Evolutionary conservation across 1,139 yeast genomes (phyloP), one percentile per base, ranked within the genome.

Genomic region (Pichia sp.): DNA sequence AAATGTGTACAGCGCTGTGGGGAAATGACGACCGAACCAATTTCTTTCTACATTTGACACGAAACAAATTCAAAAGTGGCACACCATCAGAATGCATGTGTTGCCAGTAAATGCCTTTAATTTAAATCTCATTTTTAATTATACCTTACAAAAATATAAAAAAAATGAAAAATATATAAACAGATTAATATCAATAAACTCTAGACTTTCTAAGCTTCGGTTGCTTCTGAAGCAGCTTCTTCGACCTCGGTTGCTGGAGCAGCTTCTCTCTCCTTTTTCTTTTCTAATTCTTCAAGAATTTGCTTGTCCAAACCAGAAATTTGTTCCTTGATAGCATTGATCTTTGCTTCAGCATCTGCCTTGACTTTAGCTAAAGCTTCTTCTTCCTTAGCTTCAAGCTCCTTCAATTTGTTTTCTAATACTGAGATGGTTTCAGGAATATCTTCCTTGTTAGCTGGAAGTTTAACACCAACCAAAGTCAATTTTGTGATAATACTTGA

Each of bases 391-490:
- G 11, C 26, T 23, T 34, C 11, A 11, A 34, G 26, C 26, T 9
- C 36, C 11, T 34, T n/a, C 11, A 86, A 77, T 65, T 94, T 88
- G 58, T 74, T 77, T 72, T 81, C 80, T 67, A 92, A 77, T 56
- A 79, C 72, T 49, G 72, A 79, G 57, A 85, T 65, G 52, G 95
- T 79, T 44, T 67, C 67, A 41, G 83, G 73, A 53, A 85, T 81
- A 46, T 85, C 95, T 29, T 82, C 94, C 55, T 77, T 71, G 58
- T 81, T 76, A 51, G 82, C 72, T 61, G 99, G 99, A 55, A 90
- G 79, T 44, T 85, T 73, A 53, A 92, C 77, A 52, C 81, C 80
- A 64, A 90, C 77, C 58, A 84, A 82, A 52, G 87, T 74, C 57
- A 94, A 77, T 49, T 85, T 77, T 54, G 83, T 81, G 59, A 92